Conservation (phyloP, 2,329 filamentous ascomycete species). For the Emydomyces testavorans region DNA sequence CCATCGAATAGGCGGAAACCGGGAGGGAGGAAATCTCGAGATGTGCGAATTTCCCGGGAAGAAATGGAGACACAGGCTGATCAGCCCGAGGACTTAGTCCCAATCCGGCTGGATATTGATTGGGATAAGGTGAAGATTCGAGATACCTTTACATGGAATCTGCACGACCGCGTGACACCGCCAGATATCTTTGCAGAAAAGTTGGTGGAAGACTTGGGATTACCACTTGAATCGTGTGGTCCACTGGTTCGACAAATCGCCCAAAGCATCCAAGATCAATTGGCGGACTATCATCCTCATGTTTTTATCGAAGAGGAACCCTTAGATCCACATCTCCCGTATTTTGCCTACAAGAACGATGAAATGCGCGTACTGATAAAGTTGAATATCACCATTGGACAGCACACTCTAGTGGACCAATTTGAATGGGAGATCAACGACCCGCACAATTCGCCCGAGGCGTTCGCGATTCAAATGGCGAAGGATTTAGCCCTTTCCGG, state of each 20-base stretch:
- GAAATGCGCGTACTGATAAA: slow-evolving; percentile 96
- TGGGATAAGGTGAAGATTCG: slow-evolving; percentile 90
- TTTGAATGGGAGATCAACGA: slow-evolving; percentile 99
- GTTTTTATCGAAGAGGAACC: slow-evolving; percentile 82
- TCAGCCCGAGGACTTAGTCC: slow-evolving; percentile 80
- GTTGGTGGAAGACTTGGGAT: slow-evolving; percentile 70
- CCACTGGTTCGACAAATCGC: slow-evolving; percentile 52
- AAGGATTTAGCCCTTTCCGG: slow-evolving; percentile 81
- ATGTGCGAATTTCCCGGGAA: slow-evolving; percentile 63
- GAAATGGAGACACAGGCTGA: slow-evolving; percentile 79
- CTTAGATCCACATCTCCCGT: slow-evolving; percentile 78
- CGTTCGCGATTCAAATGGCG: slow-evolving; percentile 83
- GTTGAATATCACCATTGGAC: slow-evolving; percentile 92
- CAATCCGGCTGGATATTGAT: slow-evolving; percentile 83
- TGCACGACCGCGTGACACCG: slow-evolving; percentile 75
- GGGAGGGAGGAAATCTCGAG: slow-evolving; percentile 61
- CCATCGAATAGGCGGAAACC: slow-evolving; percentile 63
- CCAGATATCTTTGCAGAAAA: slow-evolving; percentile 77
- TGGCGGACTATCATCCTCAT: slow-evolving; percentile 87
- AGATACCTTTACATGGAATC: slow-evolving; percentile 97
- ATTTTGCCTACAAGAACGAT: slow-evolving; percentile 93
- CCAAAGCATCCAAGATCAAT: slow-evolving; percentile 69
- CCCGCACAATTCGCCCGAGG: slow-evolving; percentile 81
- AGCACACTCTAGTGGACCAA: slow-evolving; percentile 86
- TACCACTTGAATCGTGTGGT: slow-evolving; percentile 55